These are phyloP conservation scores for Gracilaria domingensis DNA, from an alignment of 23 red algal species.

Conservation along the genomic window DNA sequence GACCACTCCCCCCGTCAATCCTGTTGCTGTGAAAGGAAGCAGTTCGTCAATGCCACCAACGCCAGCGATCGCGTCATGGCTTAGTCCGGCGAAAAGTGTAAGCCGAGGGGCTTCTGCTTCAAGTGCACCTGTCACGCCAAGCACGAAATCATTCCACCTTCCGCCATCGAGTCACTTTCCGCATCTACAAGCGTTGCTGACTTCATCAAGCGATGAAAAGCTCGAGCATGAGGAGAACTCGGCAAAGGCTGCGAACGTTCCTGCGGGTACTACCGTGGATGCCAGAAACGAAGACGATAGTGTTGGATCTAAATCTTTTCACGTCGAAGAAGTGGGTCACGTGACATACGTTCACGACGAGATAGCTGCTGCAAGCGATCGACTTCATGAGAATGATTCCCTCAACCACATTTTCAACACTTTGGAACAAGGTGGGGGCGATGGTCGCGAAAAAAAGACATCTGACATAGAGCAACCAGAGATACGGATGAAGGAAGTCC, in stretches of 20 bases:
- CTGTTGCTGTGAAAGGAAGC: not conserved
- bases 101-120: not conserved
- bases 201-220: not conserved
- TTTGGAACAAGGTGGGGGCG: not conserved
- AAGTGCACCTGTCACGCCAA: not conserved
- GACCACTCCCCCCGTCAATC: not conserved
- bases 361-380: not conserved
- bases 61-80: not conserved
- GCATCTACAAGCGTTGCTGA: slow-evolving; percentile 3
- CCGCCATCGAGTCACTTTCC: not conserved
- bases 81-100: not conserved
- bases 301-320: not conserved
- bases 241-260: not conserved
- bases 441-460: not conserved
- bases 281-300: not conserved
- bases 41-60: not conserved
- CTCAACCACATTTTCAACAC: not conserved
- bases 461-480: not conserved
- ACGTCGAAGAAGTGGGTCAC: not conserved
- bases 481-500: not conserved
- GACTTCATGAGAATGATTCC: not conserved
- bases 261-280: not conserved
- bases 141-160: not conserved
- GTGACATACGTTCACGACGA: not conserved
- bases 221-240: too few relatives aligned